Evolutionary conservation across 768 basidiomycete genomes (phyloP), one percentile per base, ranked within the genome.

Genomic region (Ramaria sp.): DNA sequence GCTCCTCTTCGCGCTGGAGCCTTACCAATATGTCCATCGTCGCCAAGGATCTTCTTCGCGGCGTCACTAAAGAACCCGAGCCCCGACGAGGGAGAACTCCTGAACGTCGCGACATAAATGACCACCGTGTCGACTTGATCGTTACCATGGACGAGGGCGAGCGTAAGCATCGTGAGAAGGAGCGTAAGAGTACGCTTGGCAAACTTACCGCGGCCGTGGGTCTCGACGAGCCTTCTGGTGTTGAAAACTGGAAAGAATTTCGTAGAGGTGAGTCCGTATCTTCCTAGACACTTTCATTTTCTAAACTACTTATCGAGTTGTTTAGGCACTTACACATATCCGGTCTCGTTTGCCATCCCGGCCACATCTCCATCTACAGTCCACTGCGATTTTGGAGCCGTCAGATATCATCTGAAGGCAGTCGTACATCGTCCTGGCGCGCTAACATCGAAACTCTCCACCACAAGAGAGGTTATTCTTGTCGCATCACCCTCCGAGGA

Each of bases 321-420:
- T 9, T 33, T 62, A 89, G 93, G 93, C 19, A 87, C 83, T 5
- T 97, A 98, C 67, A 91, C 86, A 17, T 98, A 91, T 69, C 95
- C 95, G 2, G 88, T 99, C 64, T 88, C 88, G 13, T 93, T 97
- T 68, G 75, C 83, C 17, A 83, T 99, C 55, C 91, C 95, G 0
- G 75, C 81, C 5, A 77, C 80, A 58, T 76, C 86, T 3, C 91
- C 93, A 2, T 90, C 95, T 1, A 82, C 84, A 0, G 73, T 94
- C 60, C 74, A 75, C 43, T 84, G 84, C 59, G 80, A 84, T 39
- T 86, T 80, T 62, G 95, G 93, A 9, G 78, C 81, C 2, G 82
- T 96, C 12, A 67, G 67, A 1, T 99, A 96, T 83, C 73, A 75
- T 43, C 77, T 97, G 20, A 87, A 82, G 65, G 94, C 91, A 2